Evolutionary conservation across 148 eudicot species (phyloP), one percentile per base, ranked within the genome.

Genomic region (Cornus suecica): DNA sequence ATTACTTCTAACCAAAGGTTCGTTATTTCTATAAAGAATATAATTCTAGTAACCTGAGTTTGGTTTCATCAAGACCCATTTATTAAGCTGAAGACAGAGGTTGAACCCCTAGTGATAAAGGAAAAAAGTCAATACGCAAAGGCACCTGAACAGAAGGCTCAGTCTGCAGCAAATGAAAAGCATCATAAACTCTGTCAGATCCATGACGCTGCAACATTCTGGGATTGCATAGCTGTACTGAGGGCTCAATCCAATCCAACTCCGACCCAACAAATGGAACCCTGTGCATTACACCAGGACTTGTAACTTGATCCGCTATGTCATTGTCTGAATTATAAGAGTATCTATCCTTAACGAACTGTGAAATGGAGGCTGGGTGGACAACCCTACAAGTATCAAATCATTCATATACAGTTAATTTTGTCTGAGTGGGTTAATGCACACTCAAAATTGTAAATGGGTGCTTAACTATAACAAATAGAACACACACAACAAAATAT

Each of bases 231-330:
- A 77, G 81, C 51, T 84, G 83, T 78, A 72, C 10, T n/a, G 92
- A 79, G 32, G 98, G 98, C 65, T 93, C 98, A 66, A 88, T 34
- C 96, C 97, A 93, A 75, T 91, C 94, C 34, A 74, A 54, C 48
- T 81, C 84, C 4, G 85, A 83, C 70, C 88, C 88, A 70, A 30
- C 65, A 25, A 88, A 88, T 72, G 87, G 69, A 72, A 74, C 74
- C 77, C 75, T 82, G 61, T 75, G 73, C 68, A 74, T 32, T 18
- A 65, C 42, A 74, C 76, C 68, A 10, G 71, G 78, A 56, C 80
- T 83, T 65, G 66, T 42, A 13, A 60, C 23, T 29, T 76, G 76
- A 61, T 73, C 81, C 37, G 69, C 51, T 66, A 72, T 65, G 54
- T 83, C 80, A 20, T 65, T 69, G 51, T 83, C 85, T 18, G 67